phyloP scores from a whole-genome alignment of 169 alveolate species.

The Plasmodium adleri region DNA sequence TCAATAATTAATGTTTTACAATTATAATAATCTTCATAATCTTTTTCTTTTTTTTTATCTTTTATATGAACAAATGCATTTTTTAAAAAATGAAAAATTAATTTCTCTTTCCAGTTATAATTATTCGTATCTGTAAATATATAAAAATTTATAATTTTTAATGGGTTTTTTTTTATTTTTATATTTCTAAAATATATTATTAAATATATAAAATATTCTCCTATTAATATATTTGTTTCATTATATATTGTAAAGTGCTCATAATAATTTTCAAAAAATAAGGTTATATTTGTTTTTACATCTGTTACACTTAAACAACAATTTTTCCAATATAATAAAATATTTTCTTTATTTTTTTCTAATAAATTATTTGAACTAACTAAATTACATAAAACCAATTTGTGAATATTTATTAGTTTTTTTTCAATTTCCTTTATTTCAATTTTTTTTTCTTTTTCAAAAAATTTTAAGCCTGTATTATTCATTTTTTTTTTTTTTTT shows the following conservation, averaged over 20 bases:
- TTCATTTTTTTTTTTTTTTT: constrained; percentile 6
- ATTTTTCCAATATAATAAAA: constrained; percentile 62
- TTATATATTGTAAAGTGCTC: constrained; percentile 40
- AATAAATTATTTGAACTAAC: not conserved
- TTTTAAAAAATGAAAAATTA: constrained; percentile 65
- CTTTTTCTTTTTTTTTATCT: not conserved
- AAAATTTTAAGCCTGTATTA: constrained; percentile 56
- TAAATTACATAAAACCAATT: constrained; percentile 37
- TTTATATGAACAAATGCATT: constrained; percentile 28
- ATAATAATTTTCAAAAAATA: constrained; percentile 59
- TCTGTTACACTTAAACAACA: constrained; percentile 57
- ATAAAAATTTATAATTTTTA: constrained; percentile 36
- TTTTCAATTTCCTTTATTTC: constrained; percentile 63
- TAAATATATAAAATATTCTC: constrained; percentile 72
- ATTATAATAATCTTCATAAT: constrained; percentile 15
- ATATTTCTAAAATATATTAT: constrained; percentile 43
- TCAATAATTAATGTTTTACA: constrained; percentile 69
- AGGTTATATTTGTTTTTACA: constrained; percentile 35
- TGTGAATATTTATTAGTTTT: constrained; percentile 49
- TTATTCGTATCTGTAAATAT: constrained; percentile 20
- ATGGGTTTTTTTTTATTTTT: constrained; percentile 51
- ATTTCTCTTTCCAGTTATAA: constrained; percentile 70
- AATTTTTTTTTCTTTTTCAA: constrained; percentile 46
- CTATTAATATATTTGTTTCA: constrained; percentile 70
- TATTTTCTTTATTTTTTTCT: constrained; percentile 35